Conservation (phyloP, 2,329 filamentous ascomycete species). For the Colletotrichum sp. region DNA sequence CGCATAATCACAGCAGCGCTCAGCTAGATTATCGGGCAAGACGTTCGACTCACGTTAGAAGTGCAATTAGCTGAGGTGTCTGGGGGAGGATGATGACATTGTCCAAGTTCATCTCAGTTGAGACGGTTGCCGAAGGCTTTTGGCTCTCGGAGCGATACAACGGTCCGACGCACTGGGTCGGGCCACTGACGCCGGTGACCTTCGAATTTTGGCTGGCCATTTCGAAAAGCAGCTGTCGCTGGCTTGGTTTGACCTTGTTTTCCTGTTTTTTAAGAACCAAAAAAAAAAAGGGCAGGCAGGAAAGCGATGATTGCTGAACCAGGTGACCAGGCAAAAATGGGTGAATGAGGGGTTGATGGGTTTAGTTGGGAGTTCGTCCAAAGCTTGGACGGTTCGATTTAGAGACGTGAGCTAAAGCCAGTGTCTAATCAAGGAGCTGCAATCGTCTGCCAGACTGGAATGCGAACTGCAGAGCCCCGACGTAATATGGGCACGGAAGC, state of each 20-base stretch:
- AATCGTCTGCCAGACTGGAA: background rate
- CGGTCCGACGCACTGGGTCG: conserved; percentile 75
- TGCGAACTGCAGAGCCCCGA: background rate
- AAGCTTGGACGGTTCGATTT: background rate
- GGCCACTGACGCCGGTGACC: conserved; percentile 10
- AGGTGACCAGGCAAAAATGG: background rate
- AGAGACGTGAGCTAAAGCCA: background rate
- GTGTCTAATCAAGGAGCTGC: background rate
- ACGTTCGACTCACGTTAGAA: conserved; percentile 80
- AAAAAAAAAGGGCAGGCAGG: background rate
- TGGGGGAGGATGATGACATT: conserved; percentile 92
- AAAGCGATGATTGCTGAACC: background rate
- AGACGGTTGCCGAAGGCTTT: conserved; percentile 89
- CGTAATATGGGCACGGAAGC: background rate
- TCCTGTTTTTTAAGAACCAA: no score
- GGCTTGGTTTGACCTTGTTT: background rate
- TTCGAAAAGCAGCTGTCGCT: background rate
- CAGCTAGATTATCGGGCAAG: background rate
- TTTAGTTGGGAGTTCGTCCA: background rate
- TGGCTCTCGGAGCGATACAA: conserved; percentile 77
- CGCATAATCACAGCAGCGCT: background rate
- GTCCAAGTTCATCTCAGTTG: conserved; percentile 77
- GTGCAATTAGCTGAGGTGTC: conserved; percentile 94
- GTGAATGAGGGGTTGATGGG: background rate
- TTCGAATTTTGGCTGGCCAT: conserved; percentile 11